Conservation (phyloP, 2,329 filamentous ascomycete species). For the Camptophora hylomeconis region DNA sequence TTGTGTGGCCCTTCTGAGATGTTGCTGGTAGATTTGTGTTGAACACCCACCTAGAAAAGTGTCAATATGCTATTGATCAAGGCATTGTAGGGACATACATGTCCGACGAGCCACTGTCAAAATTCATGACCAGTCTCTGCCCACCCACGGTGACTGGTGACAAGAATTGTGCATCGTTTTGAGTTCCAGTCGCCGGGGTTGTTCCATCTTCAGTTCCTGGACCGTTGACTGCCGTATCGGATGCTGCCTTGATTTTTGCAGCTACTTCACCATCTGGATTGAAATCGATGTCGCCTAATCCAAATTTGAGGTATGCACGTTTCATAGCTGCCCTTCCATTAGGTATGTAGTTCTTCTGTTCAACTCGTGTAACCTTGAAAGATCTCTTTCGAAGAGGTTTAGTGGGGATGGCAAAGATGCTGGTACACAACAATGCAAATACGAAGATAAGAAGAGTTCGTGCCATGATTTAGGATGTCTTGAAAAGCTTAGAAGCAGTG, state of each 20-base stretch:
- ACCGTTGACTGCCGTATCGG: conserved; percentile 12
- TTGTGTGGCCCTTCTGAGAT: conserved; percentile 37
- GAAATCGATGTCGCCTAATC: conserved; percentile 25
- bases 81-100: conserved; percentile 32
- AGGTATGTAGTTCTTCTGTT: conserved; percentile 41
- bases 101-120: conserved; percentile 65
- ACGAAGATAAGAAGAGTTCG: no score
- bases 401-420: conserved; percentile 19
- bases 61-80: conserved; percentile 2
- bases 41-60: conserved; percentile 49
- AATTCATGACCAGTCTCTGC: conserved; percentile 55
- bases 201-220: conserved; percentile 34
- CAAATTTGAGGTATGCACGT: conserved; percentile 57
- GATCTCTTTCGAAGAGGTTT: conserved; percentile 25
- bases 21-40: conserved; percentile 42
- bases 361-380: conserved; percentile 48
- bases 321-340: conserved; percentile 50
- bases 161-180: conserved; percentile 57
- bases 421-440: no score
- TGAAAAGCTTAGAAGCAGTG: no score
- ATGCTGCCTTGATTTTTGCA: conserved; percentile 17
- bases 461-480: no score
- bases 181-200: conserved; percentile 51
- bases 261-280: conserved; percentile 19
- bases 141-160: conserved; percentile 57